Percentiles rank a stretch among this genome's conserved stretches.
Evolutionary conservation across 495 filamentous ascomycete species (phyloP).

Genomic region (Cladorrhinum samala): DNA sequence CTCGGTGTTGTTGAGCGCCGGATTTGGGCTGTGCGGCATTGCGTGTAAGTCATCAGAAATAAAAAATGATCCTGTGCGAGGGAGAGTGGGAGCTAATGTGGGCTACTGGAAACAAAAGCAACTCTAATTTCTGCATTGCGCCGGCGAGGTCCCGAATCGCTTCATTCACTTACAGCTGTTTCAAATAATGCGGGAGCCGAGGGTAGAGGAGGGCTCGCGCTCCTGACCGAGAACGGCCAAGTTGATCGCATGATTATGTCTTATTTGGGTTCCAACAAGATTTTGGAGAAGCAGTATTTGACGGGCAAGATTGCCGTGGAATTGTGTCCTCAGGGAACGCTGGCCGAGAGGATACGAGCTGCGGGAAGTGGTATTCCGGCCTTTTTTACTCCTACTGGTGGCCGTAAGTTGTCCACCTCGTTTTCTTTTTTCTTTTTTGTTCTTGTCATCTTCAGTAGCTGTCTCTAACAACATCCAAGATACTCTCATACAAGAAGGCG

Average conservation of each 20-base stretch:
- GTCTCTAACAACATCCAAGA: slow-evolving; percentile 23
- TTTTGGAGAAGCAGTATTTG: slow-evolving; percentile 58
- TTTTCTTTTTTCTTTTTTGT: background rate
- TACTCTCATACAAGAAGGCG: slow-evolving; percentile 55
- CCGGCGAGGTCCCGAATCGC: slow-evolving; percentile 36
- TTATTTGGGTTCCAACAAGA: slow-evolving; percentile 58
- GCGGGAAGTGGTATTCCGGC: slow-evolving; percentile 63
- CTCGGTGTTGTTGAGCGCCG: slow-evolving; percentile 52
- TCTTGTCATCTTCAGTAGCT: background rate
- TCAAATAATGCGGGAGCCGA: slow-evolving; percentile 61
- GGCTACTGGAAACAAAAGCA: slow-evolving; percentile 16
- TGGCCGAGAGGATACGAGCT: slow-evolving; percentile 56
- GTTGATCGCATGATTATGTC: slow-evolving; percentile 55
- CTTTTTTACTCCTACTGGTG: slow-evolving; percentile 60
- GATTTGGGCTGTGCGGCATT: slow-evolving; percentile 58
- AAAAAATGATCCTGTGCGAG: too few species aligned
- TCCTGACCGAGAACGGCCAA: slow-evolving; percentile 49
- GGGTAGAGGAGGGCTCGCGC: slow-evolving; percentile 48
- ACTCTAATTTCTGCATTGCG: slow-evolving; percentile 47
- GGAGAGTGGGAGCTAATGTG: background rate
- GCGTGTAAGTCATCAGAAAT: slow-evolving; percentile 37
- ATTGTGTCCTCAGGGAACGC: slow-evolving; percentile 58
- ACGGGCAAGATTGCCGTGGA: slow-evolving; percentile 57
- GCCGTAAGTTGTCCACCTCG: slow-evolving; percentile 30
- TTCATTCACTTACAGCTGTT: slow-evolving; percentile 53